Conservation (phyloP, 805 yeast genomes). For the Wickerhamomyces ciferrii region DNA sequence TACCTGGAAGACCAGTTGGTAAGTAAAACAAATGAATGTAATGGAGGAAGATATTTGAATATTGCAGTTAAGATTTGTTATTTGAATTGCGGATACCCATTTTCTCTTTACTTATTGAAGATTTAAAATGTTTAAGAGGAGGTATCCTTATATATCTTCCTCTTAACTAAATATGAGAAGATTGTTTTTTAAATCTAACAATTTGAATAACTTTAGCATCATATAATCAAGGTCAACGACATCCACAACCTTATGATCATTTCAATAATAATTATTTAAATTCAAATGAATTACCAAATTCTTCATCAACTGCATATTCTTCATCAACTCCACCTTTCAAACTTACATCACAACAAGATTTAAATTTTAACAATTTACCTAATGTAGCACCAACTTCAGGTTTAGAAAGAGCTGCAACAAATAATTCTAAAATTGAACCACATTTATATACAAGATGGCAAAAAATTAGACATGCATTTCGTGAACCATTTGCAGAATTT, state of each 20-base stretch:
- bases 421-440: conserved; percentile 6
- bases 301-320: background rate
- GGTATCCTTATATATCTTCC: too few relatives aligned
- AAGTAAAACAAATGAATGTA: conserved; percentile 5
- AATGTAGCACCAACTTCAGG: conserved; percentile 22
- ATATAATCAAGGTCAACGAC: background rate
- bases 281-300: background rate
- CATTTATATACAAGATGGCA: conserved; percentile 17
- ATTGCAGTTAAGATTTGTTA: background rate
- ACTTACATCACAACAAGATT: too few relatives aligned
- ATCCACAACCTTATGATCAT: background rate
- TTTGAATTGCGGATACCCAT: background rate
- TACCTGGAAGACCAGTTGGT: conserved; percentile 23
- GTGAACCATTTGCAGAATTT: conserved; percentile 49
- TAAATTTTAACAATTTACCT: conserved; percentile 4
- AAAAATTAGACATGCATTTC: conserved; percentile 23
- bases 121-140: too few relatives aligned
- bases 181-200: too few relatives aligned
- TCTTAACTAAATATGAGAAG: too few relatives aligned
- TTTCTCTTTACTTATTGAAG: background rate
- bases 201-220: too few relatives aligned
- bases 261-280: background rate
- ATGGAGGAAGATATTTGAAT: background rate
- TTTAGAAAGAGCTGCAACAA: conserved; percentile 21
- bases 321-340: background rate